Base-by-base conservation (phyloP, 1,139 yeast species). In the Pichia sp. region DNA sequence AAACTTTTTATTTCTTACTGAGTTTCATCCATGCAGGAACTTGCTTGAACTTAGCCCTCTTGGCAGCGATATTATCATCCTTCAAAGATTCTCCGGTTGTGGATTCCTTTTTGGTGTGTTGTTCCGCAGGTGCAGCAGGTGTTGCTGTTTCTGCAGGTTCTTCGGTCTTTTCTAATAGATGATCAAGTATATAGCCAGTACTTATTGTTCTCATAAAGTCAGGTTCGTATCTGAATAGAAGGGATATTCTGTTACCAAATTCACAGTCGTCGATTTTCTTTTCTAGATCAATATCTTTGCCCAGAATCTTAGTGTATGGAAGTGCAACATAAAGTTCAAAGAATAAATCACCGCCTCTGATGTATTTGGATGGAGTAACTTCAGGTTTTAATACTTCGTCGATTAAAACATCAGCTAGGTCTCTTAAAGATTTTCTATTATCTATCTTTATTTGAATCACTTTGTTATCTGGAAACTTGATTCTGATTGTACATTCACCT, bases 401-500 rank as follows among this genome's bases (percentile, higher is more conserved):
- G 12, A 40, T 18, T 10, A 35, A 17, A 17, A 35, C 34, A 12
- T 42, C n/a, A 8, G 30, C 28, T 11, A 62, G 38, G 18, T 61
- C 62, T 7, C 50, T 44, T 21, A 62, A 36, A 1, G 61, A 57
- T 30, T 53, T 44, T 0, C 43, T 46, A 2, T 62, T 55, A 1
- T 48, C 41, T 31, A 62, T 39, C 6, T 37, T 53, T 11, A 62
- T 30, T 39, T 62, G 65, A 9, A 61, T 55, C 9, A 58, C 56
- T 9, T 51, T 55, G 38, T 52, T 53, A 35, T 62, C 65, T 1
- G 66, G 66, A 41, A 62, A 62, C 38, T 56, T 58, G 15, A 62
- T 47, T 38, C 66, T 48, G 4, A 62, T 45, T 1, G 47, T 33
- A 44, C 62, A 59, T 27, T 49, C 42, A 5, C 31, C 39, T 15